Base-by-base conservation (phyloP, 805 yeast species). In the Pichia thaimueangensis region DNA sequence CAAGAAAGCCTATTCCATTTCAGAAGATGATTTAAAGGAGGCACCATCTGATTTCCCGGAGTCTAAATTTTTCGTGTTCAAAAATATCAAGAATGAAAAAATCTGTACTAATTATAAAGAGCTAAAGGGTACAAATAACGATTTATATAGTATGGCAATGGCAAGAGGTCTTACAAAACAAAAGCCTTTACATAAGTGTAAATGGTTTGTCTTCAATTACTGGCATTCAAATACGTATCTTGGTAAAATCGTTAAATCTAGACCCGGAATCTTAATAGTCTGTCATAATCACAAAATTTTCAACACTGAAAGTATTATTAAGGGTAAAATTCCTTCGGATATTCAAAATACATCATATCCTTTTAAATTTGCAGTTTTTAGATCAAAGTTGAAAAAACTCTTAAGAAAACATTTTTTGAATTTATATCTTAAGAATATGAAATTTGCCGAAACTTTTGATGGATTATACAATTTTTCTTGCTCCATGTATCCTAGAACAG, bases 281-380 rank as follows among this genome's bases (percentile, higher is more conserved):
- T 67, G 72, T 21, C 68, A 68, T 24, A 73, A 70, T 51, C 69
- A 63, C 24, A 67, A 68, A 47, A 32, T 47, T 3, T 49, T 57
- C 39, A 58, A 58, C 23, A 31, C 37, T 34, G 38, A 28, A 3
- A 45, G 36, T 7, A 44, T 39, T 1, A 30, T 54, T 3, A 29
- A 36, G 13, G 45, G 37, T 1, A 34, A 38, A 1, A 35, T 46
- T 7, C 41, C 37, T 15, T 17, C 30, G 5, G 30, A 16, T 5
- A 33, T 43, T n/a, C 47, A 45, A 23, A 49, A 40, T 6, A 40
- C 42, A 2, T 45, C 44, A 4, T 44, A 41, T 21, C 56, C 61
- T 4, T 55, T 57, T 35, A 52, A 49, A 17, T 43, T 44, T n/a
- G 52, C 64, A 2, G 59, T 57, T 1, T 41, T 53, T 33, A 47